Base-by-base conservation (phyloP, 805 yeast genomes). In the Candida tallmaniae region DNA sequence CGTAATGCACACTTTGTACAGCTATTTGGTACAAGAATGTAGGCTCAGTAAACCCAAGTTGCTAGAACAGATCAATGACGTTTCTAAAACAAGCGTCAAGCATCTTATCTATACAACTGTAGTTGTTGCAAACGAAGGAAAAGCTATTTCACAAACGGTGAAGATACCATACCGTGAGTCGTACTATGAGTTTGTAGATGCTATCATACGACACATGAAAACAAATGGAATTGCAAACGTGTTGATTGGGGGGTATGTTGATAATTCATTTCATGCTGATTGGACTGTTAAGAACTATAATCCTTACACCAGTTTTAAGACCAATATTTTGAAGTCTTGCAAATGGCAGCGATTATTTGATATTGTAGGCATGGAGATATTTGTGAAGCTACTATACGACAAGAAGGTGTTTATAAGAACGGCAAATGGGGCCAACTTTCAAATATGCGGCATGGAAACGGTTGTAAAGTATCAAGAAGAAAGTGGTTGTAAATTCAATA, bases 271-370 rank as follows among this genome's bases (percentile, higher is more conserved):
- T 0, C 44, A 52, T 5, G 48, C 58, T 5, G 38, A 33, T 3
- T 42, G 60, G 28, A 60, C 59, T 29, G 56, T 68, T 23, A 42
- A 51, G 2, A 35, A 58, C 5, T 48, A 56, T 6, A 74, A 68
- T 38, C 52, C 58, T 2, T 40, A 36, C 17, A 47, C 49, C 3
- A 56, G 50, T 40, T 54, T 66, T n/a, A 54, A 56, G 16, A 62
- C 64, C 3, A 55, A 62, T 12, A 34, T 51, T 2, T 41, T 81
- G 13, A 76, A 75, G 38, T 48, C 61, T 4, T 44, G 57, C 3
- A 41, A 50, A 2, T 78, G 84, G 77, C 62, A 62, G 20, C 41
- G 48, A 3, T 28, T 78, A 0, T 72, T 59, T 37, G 39, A 37
- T 2, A 20, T 54, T 1, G 41, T 76, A 2, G 81, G 80, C 0